Conservation (phyloP, 2,329 filamentous ascomycete genomes). For the Fusarium pininemorale region DNA sequence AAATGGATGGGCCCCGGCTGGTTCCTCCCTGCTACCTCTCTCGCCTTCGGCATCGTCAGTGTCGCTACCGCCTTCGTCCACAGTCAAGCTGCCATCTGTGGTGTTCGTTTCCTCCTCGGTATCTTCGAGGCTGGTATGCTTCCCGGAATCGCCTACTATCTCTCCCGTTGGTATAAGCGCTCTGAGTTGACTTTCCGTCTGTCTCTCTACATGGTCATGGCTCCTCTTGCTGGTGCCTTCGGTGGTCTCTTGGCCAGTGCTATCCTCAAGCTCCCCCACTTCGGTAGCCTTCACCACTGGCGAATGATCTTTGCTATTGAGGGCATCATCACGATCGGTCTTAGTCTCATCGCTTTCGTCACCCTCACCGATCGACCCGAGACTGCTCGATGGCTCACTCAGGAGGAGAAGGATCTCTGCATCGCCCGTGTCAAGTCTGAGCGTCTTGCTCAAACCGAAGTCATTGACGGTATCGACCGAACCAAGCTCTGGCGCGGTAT, state of each 20-base stretch:
- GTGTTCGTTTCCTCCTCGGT: constrained; percentile 68
- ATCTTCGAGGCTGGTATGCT: constrained; percentile 73
- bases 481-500: constrained; percentile 68
- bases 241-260: constrained; percentile 70
- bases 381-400: constrained; percentile 70
- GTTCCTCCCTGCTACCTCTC: constrained; percentile 67
- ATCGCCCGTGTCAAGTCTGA: constrained; percentile 69
- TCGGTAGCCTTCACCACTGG: constrained; percentile 67
- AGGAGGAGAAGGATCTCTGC: constrained; percentile 71
- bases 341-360: constrained; percentile 67
- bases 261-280: constrained; percentile 66
- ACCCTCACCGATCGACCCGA: constrained; percentile 73
- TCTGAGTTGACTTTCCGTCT: constrained; percentile 70
- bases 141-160: constrained; percentile 73
- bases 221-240: constrained; percentile 72
- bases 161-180: constrained; percentile 70
- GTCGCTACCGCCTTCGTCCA: constrained; percentile 69
- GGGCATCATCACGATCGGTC: constrained; percentile 65
- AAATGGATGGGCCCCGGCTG: constrained; percentile 72
- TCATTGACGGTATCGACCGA: constrained; percentile 69
- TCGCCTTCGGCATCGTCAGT: constrained; percentile 67
- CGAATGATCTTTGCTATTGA: constrained; percentile 78
- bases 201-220: constrained; percentile 72
- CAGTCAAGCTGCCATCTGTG: constrained; percentile 57
- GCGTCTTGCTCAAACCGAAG: constrained; percentile 66